Evolutionary conservation across 1,139 yeast genomes (phyloP).

Genomic region (Nakaseomyces nivariensis): DNA sequence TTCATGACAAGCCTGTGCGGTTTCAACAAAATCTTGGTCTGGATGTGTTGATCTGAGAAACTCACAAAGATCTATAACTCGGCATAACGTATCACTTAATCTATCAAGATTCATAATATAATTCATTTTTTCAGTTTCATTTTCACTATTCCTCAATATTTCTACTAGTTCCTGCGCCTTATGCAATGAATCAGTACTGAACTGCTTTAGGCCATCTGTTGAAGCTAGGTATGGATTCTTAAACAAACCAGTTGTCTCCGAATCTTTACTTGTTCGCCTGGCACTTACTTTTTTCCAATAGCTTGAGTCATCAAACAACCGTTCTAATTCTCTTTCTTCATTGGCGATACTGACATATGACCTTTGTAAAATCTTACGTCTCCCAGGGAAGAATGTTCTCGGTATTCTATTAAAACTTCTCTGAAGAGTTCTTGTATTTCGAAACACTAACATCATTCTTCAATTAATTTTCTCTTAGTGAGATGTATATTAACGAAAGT

Average conservation of each 20-base stretch:
- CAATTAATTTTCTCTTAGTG: too few relatives aligned
- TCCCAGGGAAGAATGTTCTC: background rate
- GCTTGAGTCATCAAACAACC: constrained; percentile 19
- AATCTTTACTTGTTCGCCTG: background rate
- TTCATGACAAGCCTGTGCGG: constrained; percentile 86
- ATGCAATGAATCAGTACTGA: constrained; percentile 51
- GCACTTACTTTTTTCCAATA: constrained; percentile 12
- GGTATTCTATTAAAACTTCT: background rate
- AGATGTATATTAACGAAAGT: too few relatives aligned
- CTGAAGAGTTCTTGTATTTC: background rate
- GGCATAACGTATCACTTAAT: constrained; percentile 77
- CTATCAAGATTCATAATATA: constrained; percentile 69
- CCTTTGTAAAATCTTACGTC: background rate
- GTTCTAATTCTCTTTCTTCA: constrained; percentile 5
- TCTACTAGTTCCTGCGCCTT: constrained; percentile 56
- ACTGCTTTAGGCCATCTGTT: constrained; percentile 61
- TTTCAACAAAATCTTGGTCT: constrained; percentile 52
- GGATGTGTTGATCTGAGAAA: constrained; percentile 89
- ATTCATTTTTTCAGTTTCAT: constrained; percentile 38
- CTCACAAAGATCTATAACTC: constrained; percentile 91
- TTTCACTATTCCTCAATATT: constrained; percentile 41
- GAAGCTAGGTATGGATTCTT: constrained; percentile 56
- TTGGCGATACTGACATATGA: background rate
- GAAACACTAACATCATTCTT: background rate
- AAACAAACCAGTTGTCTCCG: constrained; percentile 52